Conservation (phyloP, 331 rosid genomes). For the Ulmus americana region DNA sequence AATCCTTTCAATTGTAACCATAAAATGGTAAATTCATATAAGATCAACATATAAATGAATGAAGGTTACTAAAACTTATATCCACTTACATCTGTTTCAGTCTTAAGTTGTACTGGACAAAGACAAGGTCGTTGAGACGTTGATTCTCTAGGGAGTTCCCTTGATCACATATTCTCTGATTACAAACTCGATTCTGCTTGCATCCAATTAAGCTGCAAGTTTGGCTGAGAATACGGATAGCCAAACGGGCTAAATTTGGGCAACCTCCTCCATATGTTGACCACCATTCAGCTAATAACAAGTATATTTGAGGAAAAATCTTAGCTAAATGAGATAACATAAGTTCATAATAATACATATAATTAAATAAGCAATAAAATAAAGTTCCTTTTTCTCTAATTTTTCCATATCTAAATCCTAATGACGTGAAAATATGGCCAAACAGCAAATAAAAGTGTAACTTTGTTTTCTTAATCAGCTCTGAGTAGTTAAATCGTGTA, state of each 20-base stretch:
- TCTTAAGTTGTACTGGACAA: slow-evolving; percentile 20
- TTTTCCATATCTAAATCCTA: too few relatives aligned
- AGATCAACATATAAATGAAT: background rate
- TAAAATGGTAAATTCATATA: background rate
- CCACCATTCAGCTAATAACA: slow-evolving; percentile 24
- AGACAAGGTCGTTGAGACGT: slow-evolving; percentile 25
- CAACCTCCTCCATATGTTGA: slow-evolving; percentile 31
- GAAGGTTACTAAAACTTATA: background rate
- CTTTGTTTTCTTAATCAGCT: too few relatives aligned
- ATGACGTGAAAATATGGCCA: background rate
- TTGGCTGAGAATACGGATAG: slow-evolving; percentile 24
- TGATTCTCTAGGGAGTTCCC: slow-evolving; percentile 17
- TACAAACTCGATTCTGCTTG: slow-evolving; percentile 13
- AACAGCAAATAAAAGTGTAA: background rate
- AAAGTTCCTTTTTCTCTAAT: too few relatives aligned
- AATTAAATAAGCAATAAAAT: too few relatives aligned
- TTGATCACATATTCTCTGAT: slow-evolving; percentile 10
- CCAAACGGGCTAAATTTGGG: slow-evolving; percentile 17
- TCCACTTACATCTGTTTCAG: slow-evolving; percentile 22
- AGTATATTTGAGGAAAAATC: too few relatives aligned
- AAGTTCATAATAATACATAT: too few relatives aligned
- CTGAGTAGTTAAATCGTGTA: too few relatives aligned
- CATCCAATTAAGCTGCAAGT: slow-evolving; percentile 24
- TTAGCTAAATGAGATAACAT: too few relatives aligned
- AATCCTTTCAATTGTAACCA: background rate